Evolutionary conservation across 768 basidiomycete genomes (phyloP), one percentile per base, ranked within the genome.

Genomic region (Auricularia auricula-judae): DNA sequence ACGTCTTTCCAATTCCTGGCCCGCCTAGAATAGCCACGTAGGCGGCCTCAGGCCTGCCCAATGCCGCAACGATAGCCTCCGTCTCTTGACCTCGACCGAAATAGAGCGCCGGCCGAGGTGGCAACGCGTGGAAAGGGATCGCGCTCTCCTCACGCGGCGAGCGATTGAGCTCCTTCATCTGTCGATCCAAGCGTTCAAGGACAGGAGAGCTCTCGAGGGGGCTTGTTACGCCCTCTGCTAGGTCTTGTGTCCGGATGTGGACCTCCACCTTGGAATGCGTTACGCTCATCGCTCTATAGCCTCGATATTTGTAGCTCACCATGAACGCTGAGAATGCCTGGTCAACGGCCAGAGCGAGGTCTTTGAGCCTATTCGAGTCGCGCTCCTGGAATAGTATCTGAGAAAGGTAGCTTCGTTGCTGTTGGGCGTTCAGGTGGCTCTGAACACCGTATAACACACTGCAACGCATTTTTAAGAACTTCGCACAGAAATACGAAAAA

Each of bases 1-100:
- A 69, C 3, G 78, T 78, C 67, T 79, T 79, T 12, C 78, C 77
- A 66, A 78, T 77, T 11, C 78, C 78, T 2, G 76, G 78, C 2
- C 63, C 42, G 7, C 72, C 72, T 36, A 73, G 66, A 59, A 73
- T 66, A 63, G 62, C 67, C 61, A 63, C 62, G 39, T 18, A 64
- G 34, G 56, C 56, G 23, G 56, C 23, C 11, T 59, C 14, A 23
- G 14, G 16, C 5, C 16, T 4, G 8, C 4, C 10, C 4, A 59
- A 5, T 21, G 14, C 23, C 5, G 16, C 14, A 4, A 59, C 14
- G 18, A 59, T 29, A 5, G 23, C 23, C 1, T 59, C 5, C 56
- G 56, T 35, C 23, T 59, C 56, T 5, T 23, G 16, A 29, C 7
- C 56, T 8, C 56, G 21, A 10, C 56, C 56, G 34, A 59, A 59